Percentiles rank a stretch among this genome's conserved stretches.
Conservation (phyloP, 257 asterid species). For the Mitragyna speciosa region DNA sequence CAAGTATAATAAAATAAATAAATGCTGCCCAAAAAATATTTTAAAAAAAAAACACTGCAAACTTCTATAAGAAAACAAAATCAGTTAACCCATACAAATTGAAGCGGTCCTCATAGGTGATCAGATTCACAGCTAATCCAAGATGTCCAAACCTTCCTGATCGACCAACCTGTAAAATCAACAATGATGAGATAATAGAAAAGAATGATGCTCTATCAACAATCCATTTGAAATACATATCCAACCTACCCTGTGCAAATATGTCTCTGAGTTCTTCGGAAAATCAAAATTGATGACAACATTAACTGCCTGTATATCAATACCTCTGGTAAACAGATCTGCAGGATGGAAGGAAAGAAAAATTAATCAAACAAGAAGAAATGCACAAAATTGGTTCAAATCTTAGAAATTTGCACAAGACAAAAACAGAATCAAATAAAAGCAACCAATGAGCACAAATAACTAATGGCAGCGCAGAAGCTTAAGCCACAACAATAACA, state of each 20-base stretch:
- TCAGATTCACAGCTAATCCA: constrained; percentile 88
- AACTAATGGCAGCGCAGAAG: neutral
- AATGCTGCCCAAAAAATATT: neutral
- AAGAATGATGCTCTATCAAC: constrained; percentile 14
- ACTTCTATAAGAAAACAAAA: neutral
- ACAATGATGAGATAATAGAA: constrained; percentile 8
- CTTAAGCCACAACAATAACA: neutral
- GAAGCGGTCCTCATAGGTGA: constrained; percentile 82
- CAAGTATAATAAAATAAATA: constrained; percentile 13
- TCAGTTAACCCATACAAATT: constrained; percentile 53
- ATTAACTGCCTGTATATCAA: constrained; percentile 88
- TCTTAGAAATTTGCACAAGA: neutral
- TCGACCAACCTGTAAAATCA: constrained; percentile 71
- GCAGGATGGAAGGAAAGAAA: constrained; percentile 22
- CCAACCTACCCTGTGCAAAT: constrained; percentile 74
- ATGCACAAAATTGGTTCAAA: constrained; percentile 5
- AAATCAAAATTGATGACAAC: constrained; percentile 86
- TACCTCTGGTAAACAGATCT: constrained; percentile 89
- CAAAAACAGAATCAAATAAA: neutral
- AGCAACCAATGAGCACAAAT: neutral
- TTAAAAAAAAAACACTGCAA: neutral
- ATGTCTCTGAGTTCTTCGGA: constrained; percentile 81
- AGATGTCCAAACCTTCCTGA: constrained; percentile 95
- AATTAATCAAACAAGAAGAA: constrained; percentile 11
- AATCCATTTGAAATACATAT: constrained; percentile 5